Conservation (phyloP, 345 rosid genomes). For the Gossypium ekmanianum region DNA sequence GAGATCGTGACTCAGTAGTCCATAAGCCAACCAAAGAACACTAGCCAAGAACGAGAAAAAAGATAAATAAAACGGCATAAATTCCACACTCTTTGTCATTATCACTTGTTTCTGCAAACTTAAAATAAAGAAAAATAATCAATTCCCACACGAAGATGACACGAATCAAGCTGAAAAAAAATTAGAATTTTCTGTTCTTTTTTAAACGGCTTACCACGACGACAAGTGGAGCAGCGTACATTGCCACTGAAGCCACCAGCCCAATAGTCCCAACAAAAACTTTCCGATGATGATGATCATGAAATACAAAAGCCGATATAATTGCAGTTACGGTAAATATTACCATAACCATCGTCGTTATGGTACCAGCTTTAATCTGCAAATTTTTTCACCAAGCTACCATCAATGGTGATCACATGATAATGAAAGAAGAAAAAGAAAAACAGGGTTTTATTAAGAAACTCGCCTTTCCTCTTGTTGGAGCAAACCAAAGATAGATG, state of each 20-base stretch:
- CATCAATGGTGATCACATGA: not conserved
- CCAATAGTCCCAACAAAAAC: constrained; percentile 66
- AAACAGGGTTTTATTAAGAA: not conserved
- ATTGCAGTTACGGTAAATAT: constrained; percentile 21
- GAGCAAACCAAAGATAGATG: constrained; percentile 52
- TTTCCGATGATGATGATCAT: constrained; percentile 65
- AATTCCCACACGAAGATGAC: not conserved
- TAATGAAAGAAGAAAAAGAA: not conserved
- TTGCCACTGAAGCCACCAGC: constrained; percentile 4
- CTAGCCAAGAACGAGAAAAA: constrained; percentile 74
- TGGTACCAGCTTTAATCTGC: constrained; percentile 3
- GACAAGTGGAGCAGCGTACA: constrained; percentile 11
- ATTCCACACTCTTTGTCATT: constrained; percentile 72
- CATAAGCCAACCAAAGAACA: constrained; percentile 68
- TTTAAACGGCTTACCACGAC: not conserved
- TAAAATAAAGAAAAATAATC: not conserved
- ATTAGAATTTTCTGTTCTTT: no score
- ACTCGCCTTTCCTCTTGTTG: constrained; percentile 28
- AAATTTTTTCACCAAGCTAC: not conserved
- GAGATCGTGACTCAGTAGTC: constrained; percentile 69
- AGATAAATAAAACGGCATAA: constrained; percentile 88
- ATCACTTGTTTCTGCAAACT: constrained; percentile 66
- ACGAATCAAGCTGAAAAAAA: not conserved
- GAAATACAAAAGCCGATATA: constrained; percentile 44
- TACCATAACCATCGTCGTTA: not conserved